Evolutionary conservation across 768 basidiomycete species (phyloP).

Genomic region (Lanmaoa rubissima): DNA sequence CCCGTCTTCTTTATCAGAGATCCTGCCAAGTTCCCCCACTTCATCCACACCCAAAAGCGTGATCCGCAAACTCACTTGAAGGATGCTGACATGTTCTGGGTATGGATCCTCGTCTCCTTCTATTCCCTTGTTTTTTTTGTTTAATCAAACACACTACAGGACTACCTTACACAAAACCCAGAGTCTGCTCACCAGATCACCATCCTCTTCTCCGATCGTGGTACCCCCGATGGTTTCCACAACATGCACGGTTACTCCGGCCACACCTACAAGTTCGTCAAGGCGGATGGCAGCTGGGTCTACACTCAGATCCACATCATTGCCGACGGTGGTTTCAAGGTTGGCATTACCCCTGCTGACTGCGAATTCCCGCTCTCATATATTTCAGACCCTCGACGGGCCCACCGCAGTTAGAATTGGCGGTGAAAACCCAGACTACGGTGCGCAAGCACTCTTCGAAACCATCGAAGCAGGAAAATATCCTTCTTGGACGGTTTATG

Average conservation of each 20-base stretch:
- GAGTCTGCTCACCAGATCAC: constrained; percentile 87
- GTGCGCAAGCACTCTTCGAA: constrained; percentile 73
- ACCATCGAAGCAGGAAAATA: constrained; percentile 77
- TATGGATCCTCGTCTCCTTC: constrained; percentile 22
- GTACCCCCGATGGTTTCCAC: constrained; percentile 88
- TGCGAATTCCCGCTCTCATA: not conserved
- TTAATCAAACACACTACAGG: constrained; percentile 44
- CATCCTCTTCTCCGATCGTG: constrained; percentile 94
- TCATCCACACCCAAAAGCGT: constrained; percentile 92
- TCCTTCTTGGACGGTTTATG: constrained; percentile 87
- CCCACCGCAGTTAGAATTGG: constrained; percentile 63
- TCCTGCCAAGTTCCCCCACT: constrained; percentile 87
- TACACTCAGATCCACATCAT: constrained; percentile 87
- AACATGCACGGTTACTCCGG: constrained; percentile 91
- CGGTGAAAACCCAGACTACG: constrained; percentile 83
- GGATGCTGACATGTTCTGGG: constrained; percentile 85
- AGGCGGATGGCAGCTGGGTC: constrained; percentile 77
- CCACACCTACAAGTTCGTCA: constrained; percentile 87
- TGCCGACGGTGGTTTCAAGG: constrained; percentile 81
- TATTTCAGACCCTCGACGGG: constrained; percentile 61
- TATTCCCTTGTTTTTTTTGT: no score
- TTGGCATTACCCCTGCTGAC: constrained; percentile 19
- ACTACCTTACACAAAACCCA: constrained; percentile 85
- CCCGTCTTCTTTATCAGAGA: constrained; percentile 91
- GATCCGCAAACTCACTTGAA: constrained; percentile 91